These are phyloP conservation scores for Oryza glumipatula DNA, from an alignment of 176 grass and related monocot species.

Conservation along the genomic window DNA sequence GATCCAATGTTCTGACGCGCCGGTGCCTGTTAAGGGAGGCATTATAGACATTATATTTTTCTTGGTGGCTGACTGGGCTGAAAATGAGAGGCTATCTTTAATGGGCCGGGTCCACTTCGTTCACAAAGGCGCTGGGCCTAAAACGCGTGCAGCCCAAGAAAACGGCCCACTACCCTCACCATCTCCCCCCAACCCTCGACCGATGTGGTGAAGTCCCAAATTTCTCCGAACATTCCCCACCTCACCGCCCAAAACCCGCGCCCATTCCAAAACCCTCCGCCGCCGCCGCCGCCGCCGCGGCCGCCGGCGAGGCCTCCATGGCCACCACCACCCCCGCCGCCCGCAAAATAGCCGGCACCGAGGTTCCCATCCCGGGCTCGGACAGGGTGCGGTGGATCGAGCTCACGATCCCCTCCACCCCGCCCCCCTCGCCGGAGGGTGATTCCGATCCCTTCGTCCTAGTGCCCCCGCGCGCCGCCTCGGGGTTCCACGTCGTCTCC, in stretches of 20 bases:
- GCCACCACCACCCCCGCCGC: slow-evolving; percentile 38
- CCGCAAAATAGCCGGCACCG: slow-evolving; percentile 58
- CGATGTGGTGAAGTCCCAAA: background rate
- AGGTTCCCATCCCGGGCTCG: slow-evolving; percentile 73
- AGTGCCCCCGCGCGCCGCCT: slow-evolving; percentile 49
- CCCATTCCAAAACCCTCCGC: slow-evolving; percentile 47
- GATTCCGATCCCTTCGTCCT: slow-evolving; percentile 45
- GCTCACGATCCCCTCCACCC: slow-evolving; percentile 67
- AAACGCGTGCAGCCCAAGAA: no score
- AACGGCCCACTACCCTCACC: slow-evolving; percentile 7
- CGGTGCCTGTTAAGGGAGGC: no score
- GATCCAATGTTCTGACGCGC: no score
- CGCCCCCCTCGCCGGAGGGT: slow-evolving; percentile 29
- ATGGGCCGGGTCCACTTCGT: no score
- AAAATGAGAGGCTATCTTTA: no score
- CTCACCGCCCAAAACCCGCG: slow-evolving; percentile 45
- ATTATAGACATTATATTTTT: no score
- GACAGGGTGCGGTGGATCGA: slow-evolving; percentile 82
- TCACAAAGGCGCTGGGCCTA: no score
- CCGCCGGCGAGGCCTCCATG: slow-evolving; percentile 38
- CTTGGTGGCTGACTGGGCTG: no score
- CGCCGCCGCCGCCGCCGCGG: background rate
- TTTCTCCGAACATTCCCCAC: slow-evolving; percentile 10
- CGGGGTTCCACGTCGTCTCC: slow-evolving; percentile 60
- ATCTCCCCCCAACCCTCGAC: background rate